Evolutionary conservation across 805 yeast species (phyloP), one percentile per base, ranked within the genome.

Genomic region (Wickerhamiella kurtzmanii): DNA sequence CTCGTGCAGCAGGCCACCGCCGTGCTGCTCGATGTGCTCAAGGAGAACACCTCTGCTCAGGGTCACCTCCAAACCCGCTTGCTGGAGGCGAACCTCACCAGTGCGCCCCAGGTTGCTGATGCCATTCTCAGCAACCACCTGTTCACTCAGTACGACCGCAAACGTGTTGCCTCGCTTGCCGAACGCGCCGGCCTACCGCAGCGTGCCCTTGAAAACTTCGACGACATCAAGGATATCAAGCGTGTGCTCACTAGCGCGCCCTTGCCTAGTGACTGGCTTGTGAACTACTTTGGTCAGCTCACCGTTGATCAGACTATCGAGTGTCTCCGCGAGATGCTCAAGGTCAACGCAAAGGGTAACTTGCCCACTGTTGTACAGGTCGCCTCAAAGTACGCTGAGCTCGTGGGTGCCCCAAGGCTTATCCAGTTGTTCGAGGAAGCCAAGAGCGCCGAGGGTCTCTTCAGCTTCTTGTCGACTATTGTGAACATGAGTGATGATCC

Each of bases 31-130:
- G 98, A 92, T 65, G 97, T 96, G 8, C 74, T 92, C 63, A 92
- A 92, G 70, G 83, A 80, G 53, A 95, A 92, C 67, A 74, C 80
- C 36, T 96, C 97, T 37, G 82, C 88, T 53, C 95, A 92, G 62
- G 96, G 96, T 16, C 95, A 87, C 60, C 72, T 92, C 61, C 98
- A 92, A 72, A 92, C 98, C 6, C 79, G 94, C 60, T 77, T 92
- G 44, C 75, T 92, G 56, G 98, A 92, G 67, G 86, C 85, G 56
- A 92, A 92, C 65, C 72, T 92, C 63, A 65, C 85, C 62, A 94
- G 88, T 64, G 98, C 98, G 16, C 99, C 99, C 44, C 98, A 92
- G 73, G 99, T 92, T 48, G 99, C 98, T 39, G 98, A 92, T 67
- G 99, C 99, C 18, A 92, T 92, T 55, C 73, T 92, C 59, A 96